A percentile compares a stretch with the other conserved stretches of the same genome.
Conservation (phyloP, 805 yeast genomes). For the Yarrowia sp. region DNA sequence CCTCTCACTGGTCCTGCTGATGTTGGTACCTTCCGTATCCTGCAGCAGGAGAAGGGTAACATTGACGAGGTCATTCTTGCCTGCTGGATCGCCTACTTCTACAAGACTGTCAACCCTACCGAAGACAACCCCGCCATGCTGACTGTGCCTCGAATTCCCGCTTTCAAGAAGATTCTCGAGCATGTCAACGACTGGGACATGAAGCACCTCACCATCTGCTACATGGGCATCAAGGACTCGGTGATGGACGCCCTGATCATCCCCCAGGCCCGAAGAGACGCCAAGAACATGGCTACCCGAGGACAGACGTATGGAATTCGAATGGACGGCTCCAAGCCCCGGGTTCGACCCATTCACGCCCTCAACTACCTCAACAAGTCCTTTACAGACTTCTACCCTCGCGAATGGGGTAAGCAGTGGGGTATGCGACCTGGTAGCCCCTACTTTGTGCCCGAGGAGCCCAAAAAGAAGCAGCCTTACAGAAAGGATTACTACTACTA, state of each 20-base stretch:
- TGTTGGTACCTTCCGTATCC: background rate
- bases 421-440: background rate
- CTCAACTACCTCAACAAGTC: background rate
- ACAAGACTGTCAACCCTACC: background rate
- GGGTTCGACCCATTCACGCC: background rate
- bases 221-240: background rate
- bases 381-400: background rate
- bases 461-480: background rate
- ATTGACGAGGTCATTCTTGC: background rate
- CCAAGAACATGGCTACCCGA: background rate
- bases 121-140: background rate
- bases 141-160: background rate
- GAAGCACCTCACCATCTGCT: background rate
- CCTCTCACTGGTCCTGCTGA: background rate
- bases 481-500: background rate
- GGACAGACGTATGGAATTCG: background rate
- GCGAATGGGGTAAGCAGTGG: background rate
- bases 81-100: background rate
- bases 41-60: background rate
- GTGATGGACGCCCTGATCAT: background rate
- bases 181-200: background rate
- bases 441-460: background rate
- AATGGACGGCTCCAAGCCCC: background rate
- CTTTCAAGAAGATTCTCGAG: background rate
- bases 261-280: background rate